Percentiles rank a stretch among this genome's conserved stretches.
Evolutionary conservation across 176 grass and related monocot species (phyloP).

Genomic region (Zoysia pacifica): DNA sequence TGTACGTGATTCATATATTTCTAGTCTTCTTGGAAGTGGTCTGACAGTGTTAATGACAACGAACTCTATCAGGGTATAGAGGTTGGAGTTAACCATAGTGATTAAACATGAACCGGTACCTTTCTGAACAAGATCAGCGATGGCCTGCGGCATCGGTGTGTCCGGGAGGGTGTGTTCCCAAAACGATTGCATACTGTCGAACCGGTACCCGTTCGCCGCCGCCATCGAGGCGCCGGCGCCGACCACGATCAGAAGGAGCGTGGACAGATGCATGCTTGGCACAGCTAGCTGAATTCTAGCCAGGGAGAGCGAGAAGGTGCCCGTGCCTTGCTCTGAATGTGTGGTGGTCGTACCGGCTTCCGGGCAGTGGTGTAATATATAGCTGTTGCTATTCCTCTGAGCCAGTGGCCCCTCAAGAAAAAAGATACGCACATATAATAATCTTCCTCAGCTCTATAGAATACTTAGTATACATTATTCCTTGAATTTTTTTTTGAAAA

Average conservation of each 20-base stretch:
- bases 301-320: background rate
- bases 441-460: no score
- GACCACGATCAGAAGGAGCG: background rate
- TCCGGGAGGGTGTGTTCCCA: slow-evolving; percentile 8
- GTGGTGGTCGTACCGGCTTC: background rate
- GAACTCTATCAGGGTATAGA: background rate
- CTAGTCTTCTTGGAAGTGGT: no score
- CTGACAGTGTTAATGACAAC: no score
- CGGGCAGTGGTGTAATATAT: background rate
- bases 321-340: background rate
- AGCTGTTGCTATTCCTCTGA: background rate
- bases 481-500: no score
- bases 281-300: background rate
- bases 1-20: no score
- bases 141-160: background rate
- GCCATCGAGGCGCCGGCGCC: background rate
- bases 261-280: background rate
- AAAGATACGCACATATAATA: no score
- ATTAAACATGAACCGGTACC: background rate
- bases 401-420: no score
- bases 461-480: no score
- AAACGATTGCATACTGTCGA: background rate
- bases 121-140: background rate
- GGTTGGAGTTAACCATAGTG: background rate
- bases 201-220: background rate